Conservation (phyloP, 176 grass and related monocot species). For the Miscanthus lutarioriparius region DNA sequence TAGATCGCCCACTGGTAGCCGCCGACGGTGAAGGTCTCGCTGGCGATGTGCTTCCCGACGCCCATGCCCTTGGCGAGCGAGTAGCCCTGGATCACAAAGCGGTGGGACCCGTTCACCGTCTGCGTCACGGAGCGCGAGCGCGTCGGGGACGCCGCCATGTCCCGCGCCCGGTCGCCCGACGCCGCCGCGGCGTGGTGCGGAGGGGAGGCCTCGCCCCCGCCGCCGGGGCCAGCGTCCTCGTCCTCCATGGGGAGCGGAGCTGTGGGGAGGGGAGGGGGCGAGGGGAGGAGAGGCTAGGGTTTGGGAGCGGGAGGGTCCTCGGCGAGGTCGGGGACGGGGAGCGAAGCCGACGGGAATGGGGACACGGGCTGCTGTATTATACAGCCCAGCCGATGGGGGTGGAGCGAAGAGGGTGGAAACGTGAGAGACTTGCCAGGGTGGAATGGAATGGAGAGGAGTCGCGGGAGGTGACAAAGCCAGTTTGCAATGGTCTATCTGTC, state of each 20-base stretch:
- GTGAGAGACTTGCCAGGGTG: not conserved
- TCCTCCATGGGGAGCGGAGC: slow-evolving; percentile 35
- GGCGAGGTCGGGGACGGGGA: not conserved
- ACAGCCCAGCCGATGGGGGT: not conserved
- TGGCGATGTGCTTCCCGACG: slow-evolving; percentile 91
- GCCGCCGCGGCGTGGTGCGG: slow-evolving; percentile 48
- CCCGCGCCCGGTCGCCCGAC: slow-evolving; percentile 27
- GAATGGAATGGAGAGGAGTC: not conserved
- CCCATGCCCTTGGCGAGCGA: slow-evolving; percentile 97
- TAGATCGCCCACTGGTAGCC: slow-evolving; percentile 95
- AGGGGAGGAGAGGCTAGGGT: slow-evolving; percentile 23
- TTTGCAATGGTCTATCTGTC: no score
- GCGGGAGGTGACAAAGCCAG: no score
- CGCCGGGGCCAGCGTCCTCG: slow-evolving; percentile 41
- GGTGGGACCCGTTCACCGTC: slow-evolving; percentile 91
- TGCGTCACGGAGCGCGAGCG: slow-evolving; percentile 86
- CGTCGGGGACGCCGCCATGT: slow-evolving; percentile 72
- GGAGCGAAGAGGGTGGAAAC: not conserved
- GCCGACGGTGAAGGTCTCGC: slow-evolving; percentile 85
- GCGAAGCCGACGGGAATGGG: slow-evolving; percentile 11
- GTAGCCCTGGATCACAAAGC: slow-evolving; percentile 91
- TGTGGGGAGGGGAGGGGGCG: not conserved
- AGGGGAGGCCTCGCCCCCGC: slow-evolving; percentile 48
- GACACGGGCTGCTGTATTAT: not conserved
- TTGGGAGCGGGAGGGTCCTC: slow-evolving; percentile 15